phyloP scores from a whole-genome alignment of 352 stramenopile species.

The Globisporangium paroecandrum region DNA sequence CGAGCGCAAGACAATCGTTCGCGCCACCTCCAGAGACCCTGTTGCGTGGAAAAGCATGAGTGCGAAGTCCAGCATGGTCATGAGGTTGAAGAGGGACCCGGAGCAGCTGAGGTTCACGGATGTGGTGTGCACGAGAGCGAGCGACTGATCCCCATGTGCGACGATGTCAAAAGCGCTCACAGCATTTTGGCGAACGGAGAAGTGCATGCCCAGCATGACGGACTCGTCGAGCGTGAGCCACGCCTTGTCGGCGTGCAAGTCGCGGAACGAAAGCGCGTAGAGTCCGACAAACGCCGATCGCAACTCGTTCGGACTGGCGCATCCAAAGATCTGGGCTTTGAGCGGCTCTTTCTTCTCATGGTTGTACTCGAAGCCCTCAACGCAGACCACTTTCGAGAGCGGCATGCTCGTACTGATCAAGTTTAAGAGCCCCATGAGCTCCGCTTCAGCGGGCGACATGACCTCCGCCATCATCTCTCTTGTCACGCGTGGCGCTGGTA shows the following conservation, averaged over 20 bases:
- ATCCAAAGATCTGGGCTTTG: conserved; percentile 27
- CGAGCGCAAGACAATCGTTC: conserved; percentile 12
- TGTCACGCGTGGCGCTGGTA: neutral
- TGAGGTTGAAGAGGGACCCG: conserved; percentile 11
- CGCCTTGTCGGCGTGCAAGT: conserved; percentile 32
- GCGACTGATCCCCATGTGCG: neutral
- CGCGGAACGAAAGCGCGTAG: conserved; percentile 21
- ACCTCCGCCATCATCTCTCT: neutral
- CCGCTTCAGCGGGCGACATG: conserved; percentile 19
- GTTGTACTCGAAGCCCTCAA: conserved; percentile 35
- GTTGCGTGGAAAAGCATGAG: conserved; percentile 22
- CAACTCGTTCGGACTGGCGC: conserved; percentile 26
- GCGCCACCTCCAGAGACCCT: conserved; percentile 23
- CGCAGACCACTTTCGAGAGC: conserved; percentile 34
- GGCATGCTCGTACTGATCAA: conserved; percentile 50
- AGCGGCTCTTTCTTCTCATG: conserved; percentile 12
- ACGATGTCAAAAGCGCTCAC: conserved; percentile 15
- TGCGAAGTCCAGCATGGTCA: conserved; percentile 20
- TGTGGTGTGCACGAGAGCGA: conserved; percentile 1
- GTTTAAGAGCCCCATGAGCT: conserved; percentile 37
- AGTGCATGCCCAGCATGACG: conserved; percentile 35
- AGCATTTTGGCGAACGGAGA: conserved; percentile 10
- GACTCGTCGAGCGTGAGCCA: conserved; percentile 35
- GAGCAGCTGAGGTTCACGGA: conserved; percentile 6
- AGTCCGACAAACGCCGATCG: conserved; percentile 26